These are phyloP conservation scores for Yamadazyma sp. DNA, from an alignment of 1,139 yeast species.

Conservation along the genomic window DNA sequence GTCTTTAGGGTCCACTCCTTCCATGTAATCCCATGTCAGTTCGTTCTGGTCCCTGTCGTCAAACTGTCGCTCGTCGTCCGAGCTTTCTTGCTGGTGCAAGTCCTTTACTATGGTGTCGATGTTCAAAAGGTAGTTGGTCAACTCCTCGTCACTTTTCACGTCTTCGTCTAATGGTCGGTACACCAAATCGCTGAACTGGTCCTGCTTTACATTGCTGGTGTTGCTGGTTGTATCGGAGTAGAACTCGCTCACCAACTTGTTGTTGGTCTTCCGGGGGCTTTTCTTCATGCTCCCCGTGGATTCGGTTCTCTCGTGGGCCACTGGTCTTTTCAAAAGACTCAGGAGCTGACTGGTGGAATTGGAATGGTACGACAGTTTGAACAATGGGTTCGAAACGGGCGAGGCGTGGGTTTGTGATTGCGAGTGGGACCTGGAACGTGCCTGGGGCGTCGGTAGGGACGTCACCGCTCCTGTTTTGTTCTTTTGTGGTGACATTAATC, in stretches of 20 bases:
- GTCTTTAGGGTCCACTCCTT: too few species aligned
- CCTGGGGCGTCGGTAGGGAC: not conserved
- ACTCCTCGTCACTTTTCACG: constrained; percentile 17
- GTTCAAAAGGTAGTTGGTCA: constrained; percentile 32
- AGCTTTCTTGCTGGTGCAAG: constrained; percentile 5
- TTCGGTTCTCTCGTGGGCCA: constrained; percentile 6
- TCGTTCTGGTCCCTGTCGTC: not conserved
- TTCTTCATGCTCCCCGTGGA: constrained; percentile 7
- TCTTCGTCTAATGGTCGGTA: constrained; percentile 11
- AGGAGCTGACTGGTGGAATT: constrained; percentile 5
- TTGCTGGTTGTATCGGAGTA: constrained; percentile 18
- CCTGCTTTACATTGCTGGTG: constrained; percentile 6
- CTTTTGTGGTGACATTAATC: not conserved
- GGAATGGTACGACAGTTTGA: constrained; percentile 1
- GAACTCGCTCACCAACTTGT: constrained; percentile 44
- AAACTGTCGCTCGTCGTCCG: constrained; percentile 4
- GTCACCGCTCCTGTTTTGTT: not conserved
- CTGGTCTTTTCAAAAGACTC: constrained; percentile 4
- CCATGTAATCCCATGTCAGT: too few species aligned
- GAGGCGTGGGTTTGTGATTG: not conserved
- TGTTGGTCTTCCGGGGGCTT: constrained; percentile 13
- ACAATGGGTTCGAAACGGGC: not conserved
- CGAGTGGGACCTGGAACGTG: not conserved
- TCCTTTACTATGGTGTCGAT: constrained; percentile 33
- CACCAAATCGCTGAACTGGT: constrained; percentile 8